Base-by-base conservation (phyloP, 495 filamentous ascomycete genomes). In the Aspergillus cristatus region DNA sequence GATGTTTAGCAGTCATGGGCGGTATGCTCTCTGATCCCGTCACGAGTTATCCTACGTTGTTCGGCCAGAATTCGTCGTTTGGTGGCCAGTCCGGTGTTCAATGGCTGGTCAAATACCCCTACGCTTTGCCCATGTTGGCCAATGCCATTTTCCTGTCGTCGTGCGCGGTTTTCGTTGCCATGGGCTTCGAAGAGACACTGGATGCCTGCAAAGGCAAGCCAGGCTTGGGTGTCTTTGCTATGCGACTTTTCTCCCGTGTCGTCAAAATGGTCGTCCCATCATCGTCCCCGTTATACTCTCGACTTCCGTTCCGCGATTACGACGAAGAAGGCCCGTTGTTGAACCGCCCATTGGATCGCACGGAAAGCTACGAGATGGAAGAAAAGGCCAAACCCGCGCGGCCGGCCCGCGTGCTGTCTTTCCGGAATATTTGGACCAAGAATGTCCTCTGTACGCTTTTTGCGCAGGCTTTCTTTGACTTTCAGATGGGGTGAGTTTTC, bases 11-110 rank as follows among this genome's bases (percentile, higher is more conserved):
- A 47, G 68, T 84, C 7, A 65, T 86, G 36, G 84, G 84, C 35
- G 84, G 85, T 18, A 49, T 86, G 44, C 65, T 88, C 22, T 76
- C 83, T 12, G 82, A 91, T 53, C 84, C 80, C 1, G 81, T 84
- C 3, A 70, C 64, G 13, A 79, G 68, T 39, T 87, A 82, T 46
- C 84, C 84, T 0, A 50, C 55, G 3, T 45, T 82, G 0, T 87
- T 89, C 48, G 81, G 82, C 7, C 65, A 67, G 1, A 57, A 63
- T 25, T 72, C 70, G 1, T 52, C 55, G 0, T 60, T 76, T 34
- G 73, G 73, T 5, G 70, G 71, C 28, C 58, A 64, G 41, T 38
- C 58, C 30, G 67, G 81, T 6, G 67, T 84, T 13, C 47, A 65
- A 22, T 89, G 83, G 71, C 71, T 89, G 54, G 60, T 57, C 30